phyloP scores from a whole-genome alignment of 2,329 filamentous ascomycete genomes.

The Aureobasidium melanogenum region DNA sequence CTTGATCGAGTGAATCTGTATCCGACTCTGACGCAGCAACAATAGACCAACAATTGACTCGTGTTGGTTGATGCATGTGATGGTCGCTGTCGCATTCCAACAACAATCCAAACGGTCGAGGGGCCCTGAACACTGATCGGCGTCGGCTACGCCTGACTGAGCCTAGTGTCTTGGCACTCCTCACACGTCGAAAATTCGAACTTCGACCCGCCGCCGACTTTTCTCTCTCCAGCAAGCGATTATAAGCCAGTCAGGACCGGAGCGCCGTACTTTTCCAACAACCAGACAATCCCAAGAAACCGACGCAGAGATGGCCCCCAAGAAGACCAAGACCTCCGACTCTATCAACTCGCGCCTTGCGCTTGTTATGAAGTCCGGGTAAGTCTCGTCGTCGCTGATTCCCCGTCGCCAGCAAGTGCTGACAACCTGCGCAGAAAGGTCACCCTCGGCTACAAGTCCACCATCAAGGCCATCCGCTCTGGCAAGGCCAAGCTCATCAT shows the following conservation, averaged over 20 bases:
- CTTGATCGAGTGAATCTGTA: background rate
- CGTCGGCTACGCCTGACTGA: background rate
- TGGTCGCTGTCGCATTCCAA: background rate
- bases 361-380: constrained; percentile 56
- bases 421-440: background rate
- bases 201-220: background rate
- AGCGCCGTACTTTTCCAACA: constrained; percentile 7
- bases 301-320: constrained; percentile 31
- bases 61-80: background rate
- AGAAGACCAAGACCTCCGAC: constrained; percentile 79
- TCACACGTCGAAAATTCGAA: background rate
- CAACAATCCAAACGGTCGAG: background rate
- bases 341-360: constrained; percentile 64
- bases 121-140: background rate
- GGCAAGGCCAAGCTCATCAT: constrained; percentile 99
- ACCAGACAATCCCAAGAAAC: constrained; percentile 1
- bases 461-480: constrained; percentile 64
- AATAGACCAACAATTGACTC: background rate
- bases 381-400: constrained; percentile 26
- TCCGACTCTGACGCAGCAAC: background rate
- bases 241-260: constrained; percentile 4
- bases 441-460: background rate
- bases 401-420: background rate
- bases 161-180: background rate
- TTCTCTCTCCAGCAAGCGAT: constrained; percentile 3